Evolutionary conservation across 2,329 filamentous ascomycete genomes (phyloP).

Genomic region (Lizonia empirigonia): DNA sequence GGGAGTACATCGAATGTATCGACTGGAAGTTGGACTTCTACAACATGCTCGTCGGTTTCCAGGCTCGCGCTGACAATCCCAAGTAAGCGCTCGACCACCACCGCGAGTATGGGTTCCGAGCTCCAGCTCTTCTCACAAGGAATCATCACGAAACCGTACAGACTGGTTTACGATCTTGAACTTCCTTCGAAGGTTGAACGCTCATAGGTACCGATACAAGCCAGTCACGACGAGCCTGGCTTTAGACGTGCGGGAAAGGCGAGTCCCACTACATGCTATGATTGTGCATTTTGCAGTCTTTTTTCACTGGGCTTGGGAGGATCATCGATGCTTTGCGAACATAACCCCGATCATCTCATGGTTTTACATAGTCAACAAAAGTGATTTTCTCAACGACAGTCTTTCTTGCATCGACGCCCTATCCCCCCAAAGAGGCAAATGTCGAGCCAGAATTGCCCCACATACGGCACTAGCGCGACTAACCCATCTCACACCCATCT

Average conservation of each 20-base stretch:
- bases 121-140: too few relatives aligned
- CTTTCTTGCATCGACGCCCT: background rate
- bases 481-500: background rate
- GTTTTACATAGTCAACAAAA: background rate
- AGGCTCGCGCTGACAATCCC: constrained; percentile 16
- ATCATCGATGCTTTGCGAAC: background rate
- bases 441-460: constrained; percentile 5
- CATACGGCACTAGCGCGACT: constrained; percentile 1
- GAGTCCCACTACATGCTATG: background rate
- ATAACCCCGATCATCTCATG: background rate
- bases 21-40: constrained; percentile 52
- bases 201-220: too few relatives aligned
- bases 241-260: background rate
- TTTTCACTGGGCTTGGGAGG: background rate
- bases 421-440: background rate
- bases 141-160: too few relatives aligned
- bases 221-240: too few relatives aligned
- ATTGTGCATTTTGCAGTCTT: background rate
- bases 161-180: too few relatives aligned
- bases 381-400: background rate
- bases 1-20: constrained; percentile 55
- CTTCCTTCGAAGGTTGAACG: too few relatives aligned
- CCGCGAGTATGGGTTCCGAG: background rate
- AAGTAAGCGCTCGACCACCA: background rate
- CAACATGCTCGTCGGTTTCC: constrained; percentile 43